phyloP scores from a whole-genome alignment of 352 stramenopile genomes.

The Globisporangium apiculatum region DNA sequence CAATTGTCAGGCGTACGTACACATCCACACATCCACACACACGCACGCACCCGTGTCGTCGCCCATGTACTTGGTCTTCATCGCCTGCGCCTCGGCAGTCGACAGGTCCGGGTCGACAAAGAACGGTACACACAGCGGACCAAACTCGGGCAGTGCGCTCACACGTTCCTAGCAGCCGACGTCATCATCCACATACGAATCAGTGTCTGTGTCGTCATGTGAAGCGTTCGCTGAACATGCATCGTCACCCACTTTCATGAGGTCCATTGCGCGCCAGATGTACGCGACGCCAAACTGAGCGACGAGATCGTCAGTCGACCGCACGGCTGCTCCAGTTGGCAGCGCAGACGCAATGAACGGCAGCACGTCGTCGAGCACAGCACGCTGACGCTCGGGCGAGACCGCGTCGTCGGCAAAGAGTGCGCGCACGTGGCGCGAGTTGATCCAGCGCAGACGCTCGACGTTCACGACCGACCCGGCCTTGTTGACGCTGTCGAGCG shows the following conservation, averaged over 20 bases:
- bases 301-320: conserved; percentile 25
- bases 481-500: conserved; percentile 85
- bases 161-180: conserved; percentile 51
- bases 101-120: conserved; percentile 52
- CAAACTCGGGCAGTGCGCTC: conserved; percentile 72
- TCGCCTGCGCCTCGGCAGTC: conserved; percentile 37
- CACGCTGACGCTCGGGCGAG: conserved; percentile 28
- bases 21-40: not conserved
- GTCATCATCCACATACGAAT: too few relatives aligned
- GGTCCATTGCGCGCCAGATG: conserved; percentile 63
- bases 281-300: conserved; percentile 54
- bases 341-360: conserved; percentile 37
- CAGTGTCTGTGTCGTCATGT: too few relatives aligned
- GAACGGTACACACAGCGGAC: conserved; percentile 66
- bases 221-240: too few relatives aligned
- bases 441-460: conserved; percentile 85
- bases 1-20: not conserved
- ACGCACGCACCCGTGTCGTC: conserved; percentile 31
- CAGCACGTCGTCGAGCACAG: conserved; percentile 55
- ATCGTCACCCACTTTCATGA: conserved; percentile 62
- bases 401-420: conserved; percentile 54
- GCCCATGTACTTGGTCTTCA: conserved; percentile 74
- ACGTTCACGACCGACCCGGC: conserved; percentile 84
- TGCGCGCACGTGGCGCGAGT: conserved; percentile 78
- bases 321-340: conserved; percentile 15